Evolutionary conservation across 345 rosid genomes (phyloP).

Genomic region (Hibiscus trionum): DNA sequence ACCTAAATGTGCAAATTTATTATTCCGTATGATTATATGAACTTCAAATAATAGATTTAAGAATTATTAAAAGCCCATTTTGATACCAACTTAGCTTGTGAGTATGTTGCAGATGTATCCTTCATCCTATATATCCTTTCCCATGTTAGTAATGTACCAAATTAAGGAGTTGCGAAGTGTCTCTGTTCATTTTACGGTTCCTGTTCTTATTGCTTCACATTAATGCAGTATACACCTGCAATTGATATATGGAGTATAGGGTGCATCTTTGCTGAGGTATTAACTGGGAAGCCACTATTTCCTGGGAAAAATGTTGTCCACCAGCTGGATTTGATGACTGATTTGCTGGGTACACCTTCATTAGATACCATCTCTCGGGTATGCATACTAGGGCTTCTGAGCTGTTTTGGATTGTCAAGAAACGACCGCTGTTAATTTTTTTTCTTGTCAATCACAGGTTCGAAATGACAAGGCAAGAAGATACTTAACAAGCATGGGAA

Average conservation of each 20-base stretch:
- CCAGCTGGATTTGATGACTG: constrained; percentile 93
- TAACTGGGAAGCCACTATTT: constrained; percentile 79
- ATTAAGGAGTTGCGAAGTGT: background rate
- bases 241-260: constrained; percentile 98
- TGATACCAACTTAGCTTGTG: background rate
- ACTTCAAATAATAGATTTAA: background rate
- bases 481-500: constrained; percentile 87
- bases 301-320: constrained; percentile 96
- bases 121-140: background rate
- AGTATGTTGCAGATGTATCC: background rate
- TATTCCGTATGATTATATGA: background rate
- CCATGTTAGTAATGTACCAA: background rate
- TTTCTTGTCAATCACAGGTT: constrained; percentile 35
- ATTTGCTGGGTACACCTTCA: constrained; percentile 93
- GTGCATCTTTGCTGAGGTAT: constrained; percentile 89
- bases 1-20: background rate
- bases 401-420: background rate
- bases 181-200: background rate
- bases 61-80: background rate
- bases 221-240: constrained; percentile 85
- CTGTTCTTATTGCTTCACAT: background rate
- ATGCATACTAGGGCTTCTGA: constrained; percentile 9
- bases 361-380: constrained; percentile 84
- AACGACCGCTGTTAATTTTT: background rate
- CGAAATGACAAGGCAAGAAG: constrained; percentile 93